Evolutionary conservation across 2,329 filamentous ascomycete species (phyloP).

Genomic region (Massarina eburnea): DNA sequence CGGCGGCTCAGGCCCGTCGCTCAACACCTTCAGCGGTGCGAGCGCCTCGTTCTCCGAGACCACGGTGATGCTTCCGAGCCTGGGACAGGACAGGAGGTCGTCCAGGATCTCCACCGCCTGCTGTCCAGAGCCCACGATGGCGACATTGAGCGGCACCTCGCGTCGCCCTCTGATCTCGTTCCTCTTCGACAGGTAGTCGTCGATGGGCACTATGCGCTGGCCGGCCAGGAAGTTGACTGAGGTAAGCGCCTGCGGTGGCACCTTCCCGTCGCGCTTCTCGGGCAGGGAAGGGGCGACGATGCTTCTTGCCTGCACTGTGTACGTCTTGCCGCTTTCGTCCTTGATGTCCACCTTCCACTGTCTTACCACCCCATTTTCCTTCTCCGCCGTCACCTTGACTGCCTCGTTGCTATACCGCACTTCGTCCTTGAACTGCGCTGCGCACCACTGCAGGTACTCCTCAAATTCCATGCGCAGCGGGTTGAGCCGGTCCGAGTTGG

Average conservation of each 20-base stretch:
- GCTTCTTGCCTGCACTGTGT: constrained; percentile 27
- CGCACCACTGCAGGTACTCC: constrained; percentile 42
- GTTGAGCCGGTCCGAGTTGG: constrained; percentile 41
- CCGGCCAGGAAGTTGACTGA: constrained; percentile 33
- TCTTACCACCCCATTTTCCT: constrained; percentile 16
- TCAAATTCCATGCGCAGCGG: constrained; percentile 42
- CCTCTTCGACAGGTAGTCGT: constrained; percentile 35
- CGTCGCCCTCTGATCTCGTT: constrained; percentile 30
- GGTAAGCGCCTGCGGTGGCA: constrained; percentile 18
- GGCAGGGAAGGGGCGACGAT: constrained; percentile 31
- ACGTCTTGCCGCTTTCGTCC: constrained; percentile 25
- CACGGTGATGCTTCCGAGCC: constrained; percentile 38
- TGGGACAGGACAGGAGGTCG: constrained; percentile 35
- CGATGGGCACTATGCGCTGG: constrained; percentile 36
- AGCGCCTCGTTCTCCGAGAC: constrained; percentile 37
- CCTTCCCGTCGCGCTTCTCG: constrained; percentile 11
- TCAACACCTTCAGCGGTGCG: constrained; percentile 28
- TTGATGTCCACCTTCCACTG: constrained; percentile 34
- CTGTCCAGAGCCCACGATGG: constrained; percentile 33
- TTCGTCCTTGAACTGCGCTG: constrained; percentile 34
- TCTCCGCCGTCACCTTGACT: constrained; percentile 30
- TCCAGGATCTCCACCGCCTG: constrained; percentile 35
- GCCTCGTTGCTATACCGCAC: constrained; percentile 37
- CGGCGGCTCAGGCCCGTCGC: constrained; percentile 24
- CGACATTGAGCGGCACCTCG: constrained; percentile 32